Base-by-base conservation (phyloP, 768 basidiomycete genomes). In the Russula earlei region DNA sequence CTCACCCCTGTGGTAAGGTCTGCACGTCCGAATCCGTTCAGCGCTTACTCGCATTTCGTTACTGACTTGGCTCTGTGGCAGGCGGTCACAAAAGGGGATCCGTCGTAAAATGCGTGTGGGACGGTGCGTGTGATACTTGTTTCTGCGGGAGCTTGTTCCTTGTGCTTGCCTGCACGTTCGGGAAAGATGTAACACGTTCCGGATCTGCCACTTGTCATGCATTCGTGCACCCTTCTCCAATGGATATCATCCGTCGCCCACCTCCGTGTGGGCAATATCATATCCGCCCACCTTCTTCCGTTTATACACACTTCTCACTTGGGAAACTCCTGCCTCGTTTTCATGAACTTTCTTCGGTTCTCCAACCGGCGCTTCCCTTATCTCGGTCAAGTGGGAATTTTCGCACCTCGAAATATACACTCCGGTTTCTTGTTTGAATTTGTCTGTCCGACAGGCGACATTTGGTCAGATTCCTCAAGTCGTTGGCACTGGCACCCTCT, bases 301-400 rank as follows among this genome's bases (percentile, higher is more conserved):
- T 47, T 17, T 41, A 37, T 43, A 22, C 45, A 29, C 47, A 37
- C 24, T 19, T 55, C 56, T 58, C 31, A 34, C 51, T 58, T 58
- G 5, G 46, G 46, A 43, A 49, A 31, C 51, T 10, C 25, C 33
- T 37, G 56, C 56, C 56, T 58, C 57, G 52, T 54, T 58, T 43
- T 44, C 36, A 1, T 54, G 42, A 54, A 49, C 47, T 48, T 40
- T 46, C 52, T 48, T 49, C 33, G 46, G 29, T 58, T 49, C 57
- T 54, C 46, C 41, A 33, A 58, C 25, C 47, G 34, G 57, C 57
- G 57, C 15, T 42, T 54, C 57, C 42, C 52, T 58, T 58, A 58
- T 54, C 57, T 58, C 33, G 50, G 57, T 27, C 2, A 22, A 58
- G 57, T 58, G 57, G 57, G 57, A 58, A 58, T 38, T 58, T 58